Base-by-base conservation (phyloP, 2,329 filamentous ascomycete genomes). In the Penicillium corylophilum region DNA sequence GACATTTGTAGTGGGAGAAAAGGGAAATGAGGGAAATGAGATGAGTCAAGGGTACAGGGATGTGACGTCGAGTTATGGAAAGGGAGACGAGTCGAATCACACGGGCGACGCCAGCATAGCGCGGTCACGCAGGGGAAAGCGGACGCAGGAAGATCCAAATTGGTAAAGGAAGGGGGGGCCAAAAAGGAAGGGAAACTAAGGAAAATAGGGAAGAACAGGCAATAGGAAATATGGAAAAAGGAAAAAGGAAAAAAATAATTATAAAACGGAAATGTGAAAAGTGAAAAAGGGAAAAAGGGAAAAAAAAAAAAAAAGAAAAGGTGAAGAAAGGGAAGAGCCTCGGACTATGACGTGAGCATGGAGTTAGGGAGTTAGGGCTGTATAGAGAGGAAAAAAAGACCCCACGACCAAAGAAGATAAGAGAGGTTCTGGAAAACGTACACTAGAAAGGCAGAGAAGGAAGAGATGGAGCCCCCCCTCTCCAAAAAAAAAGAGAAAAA, bases 1-100 rank as follows among this genome's bases (percentile, higher is more conserved):
- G 71, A 73, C 71, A 74, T 74, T 73, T 63, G 69, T 66, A 60
- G 60, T 54, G 46, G 52, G 45, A 58, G 43, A 54, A 50, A 55
- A 54, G 50, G 52, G 48, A 61, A 55, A 61, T 54, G 54, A 59
- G 55, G 55, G 55, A 54, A 55, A 57, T 51, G 51, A 61, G 57
- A 57, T 51, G 57, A 60, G 57, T 64, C 56, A 64, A 64, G 57
- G 53, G 60, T 60, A 51, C 57, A 58, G 54, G 53, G 54, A 57
- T 54, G 59, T 63, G 60, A 63, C 57, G 60, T 63, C 57, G 59
- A 55, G 54, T 59, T 58, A 54, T 60, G 55, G 54, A 59, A 57
- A 48, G 51, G 57, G 52, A 22, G 43, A 24, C 24, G 44, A 20
- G 44, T 55, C 48, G 53, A 61, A 58, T 62, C 58, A 62, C 60